A percentile compares a stretch with the other conserved stretches of the same genome.
phyloP scores from a whole-genome alignment of 192 early-diverging fungal species.

The Coemansia sp. region DNA sequence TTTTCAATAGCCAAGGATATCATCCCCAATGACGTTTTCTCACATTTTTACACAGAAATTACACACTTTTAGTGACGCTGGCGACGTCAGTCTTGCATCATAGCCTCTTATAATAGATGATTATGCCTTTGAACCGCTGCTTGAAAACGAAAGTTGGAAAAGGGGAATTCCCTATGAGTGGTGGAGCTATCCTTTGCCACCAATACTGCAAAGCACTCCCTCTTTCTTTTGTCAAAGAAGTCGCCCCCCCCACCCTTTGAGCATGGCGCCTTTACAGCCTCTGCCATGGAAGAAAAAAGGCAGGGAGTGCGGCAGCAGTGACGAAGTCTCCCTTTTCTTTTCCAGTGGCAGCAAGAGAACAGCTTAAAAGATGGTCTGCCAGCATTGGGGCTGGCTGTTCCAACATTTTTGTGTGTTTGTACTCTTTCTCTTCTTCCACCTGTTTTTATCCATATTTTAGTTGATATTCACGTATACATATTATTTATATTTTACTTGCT shows the following conservation, averaged over 20 bases:
- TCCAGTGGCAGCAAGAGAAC: neutral
- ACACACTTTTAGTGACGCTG: neutral
- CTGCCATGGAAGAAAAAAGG: constrained; percentile 5
- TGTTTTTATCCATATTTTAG: neutral
- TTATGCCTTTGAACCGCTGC: neutral
- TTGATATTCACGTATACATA: neutral
- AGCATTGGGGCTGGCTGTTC: neutral
- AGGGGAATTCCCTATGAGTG: neutral
- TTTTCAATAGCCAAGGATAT: neutral
- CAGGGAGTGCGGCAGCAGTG: neutral
- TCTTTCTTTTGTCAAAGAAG: neutral
- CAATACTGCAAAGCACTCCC: neutral
- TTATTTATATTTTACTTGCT: neutral
- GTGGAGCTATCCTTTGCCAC: neutral
- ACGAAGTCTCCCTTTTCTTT: neutral
- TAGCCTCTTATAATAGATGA: neutral
- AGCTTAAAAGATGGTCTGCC: neutral
- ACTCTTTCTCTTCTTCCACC: neutral
- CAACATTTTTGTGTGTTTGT: neutral
- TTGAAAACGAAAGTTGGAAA: neutral
- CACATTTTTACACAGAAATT: neutral
- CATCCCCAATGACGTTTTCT: no score
- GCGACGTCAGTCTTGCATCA: neutral
- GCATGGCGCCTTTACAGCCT: neutral
- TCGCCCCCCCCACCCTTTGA: neutral